Evolutionary conservation across 2,329 filamentous ascomycete species (phyloP).

Genomic region (Talaromyces sp.): DNA sequence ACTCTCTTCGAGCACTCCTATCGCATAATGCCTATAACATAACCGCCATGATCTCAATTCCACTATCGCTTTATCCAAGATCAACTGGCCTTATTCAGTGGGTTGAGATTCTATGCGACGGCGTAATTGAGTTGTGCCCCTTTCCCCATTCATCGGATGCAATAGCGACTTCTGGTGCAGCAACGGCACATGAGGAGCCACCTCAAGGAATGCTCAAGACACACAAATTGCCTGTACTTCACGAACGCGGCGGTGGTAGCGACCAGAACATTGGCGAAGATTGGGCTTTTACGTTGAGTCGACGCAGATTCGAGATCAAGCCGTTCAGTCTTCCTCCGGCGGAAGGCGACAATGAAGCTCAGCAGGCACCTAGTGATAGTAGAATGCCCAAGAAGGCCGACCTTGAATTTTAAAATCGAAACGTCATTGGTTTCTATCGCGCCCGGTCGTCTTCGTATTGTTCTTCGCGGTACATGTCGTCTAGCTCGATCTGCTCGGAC

Average conservation of each 20-base stretch:
- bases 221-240: conserved; percentile 76
- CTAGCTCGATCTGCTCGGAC: conserved; percentile 62
- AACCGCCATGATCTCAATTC: conserved; percentile 72
- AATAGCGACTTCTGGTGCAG: conserved; percentile 50
- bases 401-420: conserved; percentile 65
- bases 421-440: not conserved
- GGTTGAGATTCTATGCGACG: conserved; percentile 81
- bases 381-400: conserved; percentile 61
- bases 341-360: conserved; percentile 67
- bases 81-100: conserved; percentile 72
- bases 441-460: conserved; percentile 27
- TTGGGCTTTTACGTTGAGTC: conserved; percentile 83
- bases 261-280: conserved; percentile 72
- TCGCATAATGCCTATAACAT: conserved; percentile 63
- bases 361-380: conserved; percentile 43
- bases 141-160: conserved; percentile 61
- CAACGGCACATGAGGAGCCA: conserved; percentile 64
- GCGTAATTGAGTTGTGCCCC: conserved; percentile 77
- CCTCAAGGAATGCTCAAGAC: conserved; percentile 83
- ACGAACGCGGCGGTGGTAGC: conserved; percentile 82
- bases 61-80: conserved; percentile 75
- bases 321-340: conserved; percentile 86
- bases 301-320: conserved; percentile 77
- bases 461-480: conserved; percentile 54
- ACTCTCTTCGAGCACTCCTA: conserved; percentile 71